Conservation (phyloP, 2,329 filamentous ascomycete genomes). For the Rhynchosporium graminicola region DNA sequence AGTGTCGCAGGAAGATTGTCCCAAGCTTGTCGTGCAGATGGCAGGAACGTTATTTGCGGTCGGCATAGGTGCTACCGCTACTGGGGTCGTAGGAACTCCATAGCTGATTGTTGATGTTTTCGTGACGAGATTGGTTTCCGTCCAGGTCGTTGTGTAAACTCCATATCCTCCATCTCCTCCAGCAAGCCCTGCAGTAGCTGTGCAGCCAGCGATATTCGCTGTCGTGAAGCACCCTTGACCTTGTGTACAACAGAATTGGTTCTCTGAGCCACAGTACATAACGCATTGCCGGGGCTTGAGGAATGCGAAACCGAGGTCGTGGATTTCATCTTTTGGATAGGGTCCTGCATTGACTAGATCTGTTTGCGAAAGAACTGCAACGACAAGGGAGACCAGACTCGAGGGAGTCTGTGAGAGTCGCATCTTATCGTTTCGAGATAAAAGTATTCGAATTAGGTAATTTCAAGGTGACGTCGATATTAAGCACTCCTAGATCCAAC, state of each 20-base stretch:
- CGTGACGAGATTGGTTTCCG: slow-evolving; percentile 53
- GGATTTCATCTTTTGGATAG: slow-evolving; percentile 51
- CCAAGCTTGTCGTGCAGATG: slow-evolving; percentile 53
- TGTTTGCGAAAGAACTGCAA: slow-evolving; percentile 44
- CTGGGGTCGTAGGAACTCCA: slow-evolving; percentile 4
- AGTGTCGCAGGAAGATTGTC: slow-evolving; percentile 63
- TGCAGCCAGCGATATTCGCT: slow-evolving; percentile 53
- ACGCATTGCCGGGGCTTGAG: slow-evolving; percentile 52
- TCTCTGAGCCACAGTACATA: slow-evolving; percentile 55
- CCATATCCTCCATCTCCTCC: slow-evolving; percentile 34
- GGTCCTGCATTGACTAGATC: slow-evolving; percentile 47
- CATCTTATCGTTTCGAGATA: slow-evolving; percentile 40
- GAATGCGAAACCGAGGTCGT: slow-evolving; percentile 51
- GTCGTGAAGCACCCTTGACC: slow-evolving; percentile 55
- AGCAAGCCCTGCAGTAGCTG: slow-evolving; percentile 34
- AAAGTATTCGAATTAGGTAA: slow-evolving; percentile 12
- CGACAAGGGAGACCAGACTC: slow-evolving; percentile 41
- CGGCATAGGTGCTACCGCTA: neutral
- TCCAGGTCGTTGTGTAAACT: slow-evolving; percentile 53
- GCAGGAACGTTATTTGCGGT: slow-evolving; percentile 39
- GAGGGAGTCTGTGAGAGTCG: slow-evolving; percentile 39
- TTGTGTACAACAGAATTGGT: slow-evolving; percentile 56
- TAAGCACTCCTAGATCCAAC: slow-evolving; percentile 5
- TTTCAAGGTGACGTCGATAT: slow-evolving; percentile 8
- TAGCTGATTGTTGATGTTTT: slow-evolving; percentile 55